Base-by-base conservation (phyloP, 2,329 filamentous ascomycete genomes). In the Tolypocladium cylindrosporum region DNA sequence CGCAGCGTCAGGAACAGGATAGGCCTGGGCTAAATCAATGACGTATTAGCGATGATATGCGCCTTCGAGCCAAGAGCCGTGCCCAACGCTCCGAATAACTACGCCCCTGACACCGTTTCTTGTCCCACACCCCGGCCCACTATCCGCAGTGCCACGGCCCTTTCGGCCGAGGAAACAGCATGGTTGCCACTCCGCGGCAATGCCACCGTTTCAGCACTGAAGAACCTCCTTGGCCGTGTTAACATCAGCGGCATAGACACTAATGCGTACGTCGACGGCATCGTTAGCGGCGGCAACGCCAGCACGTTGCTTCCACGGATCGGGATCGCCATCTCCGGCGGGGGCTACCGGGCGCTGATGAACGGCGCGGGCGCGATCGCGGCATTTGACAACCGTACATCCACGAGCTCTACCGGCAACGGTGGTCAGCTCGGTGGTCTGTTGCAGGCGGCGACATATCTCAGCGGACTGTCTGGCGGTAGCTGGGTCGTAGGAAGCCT, bases 341-440 rank as follows among this genome's bases (percentile, higher is more conserved):
- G 90, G 65, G 90, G 90, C 31, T 94, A 91, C 69, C 78, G 90
- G 55, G 89, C 90, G 4, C 74, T 92, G 72, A 77, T 90, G 76
- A 91, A 88, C 65, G 89, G 88, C 14, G 90, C 85, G 7, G 90
- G 90, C 55, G 85, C 85, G 40, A 64, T 93, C 11, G 80, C 87
- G 34, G 89, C 89, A 0, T 90, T 90, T 61, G 89, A 93, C 69
- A 81, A 74, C 64, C 80, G 90, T 16, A 89, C 86, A 0, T 41
- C 39, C 14, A 66, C 75, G 0, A 82, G 83, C 57, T 77, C 85
- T 3, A 88, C 83, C 0, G 73, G 66, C 9, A 41, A 63, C 2
- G 67, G 67, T 7, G 40, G 40, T n/a, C 66, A 74, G 1, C 72
- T 92, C 45, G 88, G 88, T 1, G 90, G 90, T 2, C 71, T 93